Conservation (phyloP, 2,329 filamentous ascomycete genomes). For the Chaetomium globosum region DNA sequence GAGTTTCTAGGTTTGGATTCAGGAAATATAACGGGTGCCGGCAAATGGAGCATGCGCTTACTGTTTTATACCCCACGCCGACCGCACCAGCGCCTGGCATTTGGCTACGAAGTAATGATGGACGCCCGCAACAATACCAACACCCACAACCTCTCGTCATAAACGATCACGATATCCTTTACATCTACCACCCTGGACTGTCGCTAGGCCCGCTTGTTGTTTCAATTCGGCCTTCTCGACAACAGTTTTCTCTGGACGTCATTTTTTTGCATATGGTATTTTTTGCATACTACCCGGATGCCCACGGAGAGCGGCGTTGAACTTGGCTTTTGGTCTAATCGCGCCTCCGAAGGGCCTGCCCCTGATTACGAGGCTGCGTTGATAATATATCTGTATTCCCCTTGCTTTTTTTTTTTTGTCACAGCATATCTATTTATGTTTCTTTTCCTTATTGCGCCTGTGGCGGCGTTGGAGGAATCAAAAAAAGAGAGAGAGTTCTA, state of each 20-base stretch:
- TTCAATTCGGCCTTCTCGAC: background rate
- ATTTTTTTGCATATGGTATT: constrained; percentile 21
- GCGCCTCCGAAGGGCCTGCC: background rate
- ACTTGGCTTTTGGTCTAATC: background rate
- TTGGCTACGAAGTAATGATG: constrained; percentile 29
- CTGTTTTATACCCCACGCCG: constrained; percentile 29
- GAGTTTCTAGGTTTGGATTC: constrained; percentile 41
- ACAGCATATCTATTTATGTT: background rate
- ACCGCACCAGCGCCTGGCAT: constrained; percentile 5
- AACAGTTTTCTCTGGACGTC: background rate
- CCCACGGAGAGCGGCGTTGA: constrained; percentile 15
- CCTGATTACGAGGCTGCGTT: background rate
- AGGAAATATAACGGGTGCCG: constrained; percentile 38
- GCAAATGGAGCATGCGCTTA: constrained; percentile 4
- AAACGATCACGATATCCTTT: constrained; percentile 8
- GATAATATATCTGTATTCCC: constrained; percentile 12
- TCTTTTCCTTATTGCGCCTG: background rate
- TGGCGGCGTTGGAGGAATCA: background rate
- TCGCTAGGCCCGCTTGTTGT: background rate
- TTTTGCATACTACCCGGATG: constrained; percentile 20
- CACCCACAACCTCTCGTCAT: constrained; percentile 9
- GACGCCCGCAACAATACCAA: constrained; percentile 10
- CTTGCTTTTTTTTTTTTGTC: background rate
- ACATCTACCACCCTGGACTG: constrained; percentile 1
- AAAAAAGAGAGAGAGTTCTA: constrained; percentile 8